Percentiles rank a stretch among this genome's conserved stretches.
Evolutionary conservation across 225 moss, liverwort and hornwort species (phyloP).

Genomic region (Physcomitrellopsis africana): DNA sequence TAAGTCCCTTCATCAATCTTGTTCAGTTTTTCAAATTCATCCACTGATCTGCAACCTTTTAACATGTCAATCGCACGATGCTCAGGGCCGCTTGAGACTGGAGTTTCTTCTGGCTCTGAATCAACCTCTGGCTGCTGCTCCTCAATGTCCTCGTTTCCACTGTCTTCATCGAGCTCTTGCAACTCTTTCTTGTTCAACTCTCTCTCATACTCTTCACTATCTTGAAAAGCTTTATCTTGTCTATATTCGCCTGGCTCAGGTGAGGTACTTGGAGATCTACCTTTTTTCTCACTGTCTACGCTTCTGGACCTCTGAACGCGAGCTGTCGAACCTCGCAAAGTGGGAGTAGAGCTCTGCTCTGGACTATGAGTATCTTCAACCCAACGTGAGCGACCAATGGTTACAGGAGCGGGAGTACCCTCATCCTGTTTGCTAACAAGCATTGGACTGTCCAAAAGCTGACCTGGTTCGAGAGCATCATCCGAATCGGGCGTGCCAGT

Average conservation of each 20-base stretch:
- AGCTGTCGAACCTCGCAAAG: background rate
- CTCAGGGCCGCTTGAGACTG: background rate
- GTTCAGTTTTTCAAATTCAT: constrained; percentile 19
- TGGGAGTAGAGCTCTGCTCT: constrained; percentile 56
- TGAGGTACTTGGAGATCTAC: constrained; percentile 11
- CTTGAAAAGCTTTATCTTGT: constrained; percentile 54
- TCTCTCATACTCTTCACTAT: constrained; percentile 68
- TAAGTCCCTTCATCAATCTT: constrained; percentile 22
- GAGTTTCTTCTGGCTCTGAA: constrained; percentile 42
- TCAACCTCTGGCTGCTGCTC: constrained; percentile 59
- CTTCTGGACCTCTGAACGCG: background rate
- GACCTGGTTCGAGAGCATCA: constrained; percentile 86
- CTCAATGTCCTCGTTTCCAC: constrained; percentile 49
- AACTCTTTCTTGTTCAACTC: constrained; percentile 73
- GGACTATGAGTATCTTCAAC: constrained; percentile 84
- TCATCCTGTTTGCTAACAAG: constrained; percentile 54
- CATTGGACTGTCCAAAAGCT: constrained; percentile 70
- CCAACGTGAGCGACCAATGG: constrained; percentile 93
- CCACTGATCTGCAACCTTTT: constrained; percentile 17
- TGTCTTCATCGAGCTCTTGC: constrained; percentile 68
- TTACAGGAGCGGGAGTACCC: constrained; percentile 58
- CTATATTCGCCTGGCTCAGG: constrained; percentile 79
- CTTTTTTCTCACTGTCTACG: background rate
- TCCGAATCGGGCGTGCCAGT: constrained; percentile 66
- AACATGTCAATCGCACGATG: constrained; percentile 16